phyloP scores from a whole-genome alignment of 345 rosid species.

The Euphorbia lathyris region DNA sequence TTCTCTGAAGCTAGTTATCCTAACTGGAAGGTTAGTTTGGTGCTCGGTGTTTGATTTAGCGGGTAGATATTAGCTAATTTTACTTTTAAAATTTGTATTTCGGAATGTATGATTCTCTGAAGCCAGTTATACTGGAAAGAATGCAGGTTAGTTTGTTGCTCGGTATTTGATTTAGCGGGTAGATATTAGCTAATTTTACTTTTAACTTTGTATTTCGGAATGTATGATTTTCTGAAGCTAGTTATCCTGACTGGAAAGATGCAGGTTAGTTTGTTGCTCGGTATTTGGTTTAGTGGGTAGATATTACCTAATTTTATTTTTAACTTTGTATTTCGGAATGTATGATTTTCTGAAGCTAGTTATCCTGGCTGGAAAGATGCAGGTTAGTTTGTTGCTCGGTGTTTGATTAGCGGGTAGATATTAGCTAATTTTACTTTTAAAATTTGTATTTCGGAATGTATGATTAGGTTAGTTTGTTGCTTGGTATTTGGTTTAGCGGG shows the following conservation, averaged over 20 bases:
- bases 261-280: conserved; percentile 15
- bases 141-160: too few relatives aligned
- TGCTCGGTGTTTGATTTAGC: background rate
- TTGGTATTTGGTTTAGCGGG: too few relatives aligned
- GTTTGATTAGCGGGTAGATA: too few relatives aligned
- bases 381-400: conserved; percentile 10
- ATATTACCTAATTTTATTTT: too few relatives aligned
- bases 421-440: too few relatives aligned
- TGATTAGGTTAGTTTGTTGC: too few relatives aligned
- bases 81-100: too few relatives aligned
- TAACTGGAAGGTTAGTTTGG: conserved; percentile 24
- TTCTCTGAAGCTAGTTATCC: conserved; percentile 32
- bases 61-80: too few relatives aligned
- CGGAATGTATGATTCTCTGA: conserved; percentile 36
- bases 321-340: conserved; percentile 32
- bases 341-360: conserved; percentile 36
- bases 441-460: conserved; percentile 33
- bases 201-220: conserved; percentile 28
- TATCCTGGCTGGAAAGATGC: conserved; percentile 26
- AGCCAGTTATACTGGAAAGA: conserved; percentile 33
- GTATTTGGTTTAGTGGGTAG: too few relatives aligned
- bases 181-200: too few relatives aligned
- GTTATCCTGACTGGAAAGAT: conserved; percentile 29
- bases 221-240: conserved; percentile 38
- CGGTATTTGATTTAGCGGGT: too few relatives aligned